Evolutionary conservation across 2,329 filamentous ascomycete species (phyloP), one percentile per base, ranked within the genome.

Genomic region (Ascochyta koolunga): DNA sequence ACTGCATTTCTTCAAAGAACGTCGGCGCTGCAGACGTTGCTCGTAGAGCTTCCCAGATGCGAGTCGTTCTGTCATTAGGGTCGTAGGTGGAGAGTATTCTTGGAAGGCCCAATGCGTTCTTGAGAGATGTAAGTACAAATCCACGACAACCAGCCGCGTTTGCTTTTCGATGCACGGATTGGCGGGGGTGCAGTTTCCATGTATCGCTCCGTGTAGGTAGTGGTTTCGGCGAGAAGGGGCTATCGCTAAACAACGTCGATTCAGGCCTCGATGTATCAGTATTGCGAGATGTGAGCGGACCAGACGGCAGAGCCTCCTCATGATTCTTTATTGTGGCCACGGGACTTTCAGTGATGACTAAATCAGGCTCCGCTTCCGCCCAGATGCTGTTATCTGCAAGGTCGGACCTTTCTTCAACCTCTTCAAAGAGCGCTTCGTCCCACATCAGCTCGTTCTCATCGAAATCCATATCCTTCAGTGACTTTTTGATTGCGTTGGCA

Each of bases 1-100:
- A 79, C n/a, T 75, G 69, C 68, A 82, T 83, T 6, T 79, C 77
- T 56, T 80, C 80, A 68, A 84, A 83, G 56, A 78, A 80, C 1
- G 71, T 74, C 3, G 81, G 80, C 4, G 79, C 78, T 5, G 82
- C 79, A 1, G 79, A 76, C 1, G 81, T 81, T 5, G 81, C 82
- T 15, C 82, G 75, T 3, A 80, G 75, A 52, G 80, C 79, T 71
- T 84, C 78, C 79, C 81, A 83, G 4, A 79, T 76, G 24, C 61
- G 42, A 3, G 72, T 75, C 8, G 67, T 69, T 1, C 70, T 68
- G 54, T 76, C 73, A 33, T 75, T 76, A 16, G 74, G 71, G 42
- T 76, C 73, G 45, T 76, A 76, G 0, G 74, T 76, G 0, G 69
- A 70, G 6, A 76, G 56, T 3, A 75, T 69, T 19, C 71, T 58